These are phyloP conservation scores for Candida loeiensis DNA, from an alignment of 805 yeast species.

Conservation along the genomic window DNA sequence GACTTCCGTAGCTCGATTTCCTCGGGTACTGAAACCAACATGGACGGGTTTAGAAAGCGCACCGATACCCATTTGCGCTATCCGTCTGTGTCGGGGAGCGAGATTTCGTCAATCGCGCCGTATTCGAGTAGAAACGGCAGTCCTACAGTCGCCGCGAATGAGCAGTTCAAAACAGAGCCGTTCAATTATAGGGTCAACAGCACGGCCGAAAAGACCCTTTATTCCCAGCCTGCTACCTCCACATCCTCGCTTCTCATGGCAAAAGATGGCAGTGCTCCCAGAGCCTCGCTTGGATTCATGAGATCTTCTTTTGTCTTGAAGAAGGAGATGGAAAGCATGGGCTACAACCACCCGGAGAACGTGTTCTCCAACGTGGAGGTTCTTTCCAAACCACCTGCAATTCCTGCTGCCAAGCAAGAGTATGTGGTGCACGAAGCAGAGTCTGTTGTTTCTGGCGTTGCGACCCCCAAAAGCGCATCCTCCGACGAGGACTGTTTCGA, in stretches of 20 bases:
- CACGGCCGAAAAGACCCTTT: background rate
- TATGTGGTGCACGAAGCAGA: background rate
- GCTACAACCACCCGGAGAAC: constrained; percentile 31
- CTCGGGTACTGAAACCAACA: constrained; percentile 27
- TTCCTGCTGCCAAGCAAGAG: constrained; percentile 17
- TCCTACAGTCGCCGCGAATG: background rate
- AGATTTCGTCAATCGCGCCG: constrained; percentile 6
- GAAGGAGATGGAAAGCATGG: constrained; percentile 36
- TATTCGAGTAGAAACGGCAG: background rate
- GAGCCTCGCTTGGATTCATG: constrained; percentile 44
- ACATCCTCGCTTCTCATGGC: constrained; percentile 5
- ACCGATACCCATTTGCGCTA: constrained; percentile 3
- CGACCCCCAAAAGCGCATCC: constrained; percentile 7
- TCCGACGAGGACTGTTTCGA: constrained; percentile 22
- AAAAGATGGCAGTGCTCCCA: constrained; percentile 11
- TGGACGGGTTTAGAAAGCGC: constrained; percentile 4
- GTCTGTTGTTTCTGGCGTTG: constrained; percentile 2
- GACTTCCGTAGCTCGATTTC: constrained; percentile 35
- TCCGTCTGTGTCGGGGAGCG: constrained; percentile 9
- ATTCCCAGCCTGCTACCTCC: background rate
- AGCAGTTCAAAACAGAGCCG: background rate
- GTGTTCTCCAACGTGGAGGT: constrained; percentile 11
- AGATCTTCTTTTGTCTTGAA: constrained; percentile 40
- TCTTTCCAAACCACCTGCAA: constrained; percentile 16
- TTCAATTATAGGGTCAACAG: background rate